Evolutionary conservation across 768 basidiomycete species (phyloP).

Genomic region (Lactarius hengduanensis): DNA sequence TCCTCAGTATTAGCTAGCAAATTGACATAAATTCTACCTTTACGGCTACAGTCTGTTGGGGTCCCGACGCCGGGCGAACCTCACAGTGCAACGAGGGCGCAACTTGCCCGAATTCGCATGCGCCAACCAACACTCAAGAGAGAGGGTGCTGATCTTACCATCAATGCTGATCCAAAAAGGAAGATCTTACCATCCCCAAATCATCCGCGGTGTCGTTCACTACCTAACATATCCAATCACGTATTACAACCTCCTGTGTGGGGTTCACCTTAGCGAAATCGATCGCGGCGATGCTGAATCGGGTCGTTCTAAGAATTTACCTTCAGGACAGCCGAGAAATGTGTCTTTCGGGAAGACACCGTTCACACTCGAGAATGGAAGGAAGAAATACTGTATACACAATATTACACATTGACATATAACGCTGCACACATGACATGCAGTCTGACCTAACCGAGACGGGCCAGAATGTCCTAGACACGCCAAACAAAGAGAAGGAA

Average conservation of each 20-base stretch:
- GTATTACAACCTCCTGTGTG: neutral
- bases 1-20: neutral
- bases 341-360: neutral
- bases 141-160: neutral
- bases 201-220: neutral
- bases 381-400: neutral
- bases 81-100: neutral
- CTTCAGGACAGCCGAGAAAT: neutral
- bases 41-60: neutral
- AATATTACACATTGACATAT: constrained; percentile 5
- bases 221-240: neutral
- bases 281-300: neutral
- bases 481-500: constrained; percentile 3
- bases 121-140: neutral
- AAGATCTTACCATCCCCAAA: neutral
- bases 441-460: constrained; percentile 1
- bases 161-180: neutral
- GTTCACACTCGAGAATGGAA: neutral
- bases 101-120: neutral
- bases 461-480: neutral
- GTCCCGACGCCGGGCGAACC: neutral
- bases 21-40: neutral
- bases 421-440: constrained; percentile 23
- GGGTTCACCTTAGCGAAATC: neutral
- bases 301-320: neutral